Conservation (phyloP, 768 basidiomycete species). For the Mycena amicta region DNA sequence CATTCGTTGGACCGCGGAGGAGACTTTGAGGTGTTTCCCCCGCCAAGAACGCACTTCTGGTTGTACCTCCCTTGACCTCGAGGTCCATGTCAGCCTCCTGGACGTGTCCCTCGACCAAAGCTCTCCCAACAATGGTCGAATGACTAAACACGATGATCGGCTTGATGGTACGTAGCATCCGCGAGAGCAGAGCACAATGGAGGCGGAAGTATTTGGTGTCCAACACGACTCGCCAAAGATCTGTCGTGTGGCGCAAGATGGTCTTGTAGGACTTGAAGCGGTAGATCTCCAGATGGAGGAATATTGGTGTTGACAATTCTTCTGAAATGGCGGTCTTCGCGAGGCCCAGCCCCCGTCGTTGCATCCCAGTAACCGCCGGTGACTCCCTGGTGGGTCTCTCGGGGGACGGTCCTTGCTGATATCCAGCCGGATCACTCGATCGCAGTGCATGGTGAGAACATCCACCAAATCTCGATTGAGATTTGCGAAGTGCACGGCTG, state of each 20-base stretch:
- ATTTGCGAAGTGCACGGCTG: not conserved
- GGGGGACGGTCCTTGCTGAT: not conserved
- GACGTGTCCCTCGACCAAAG: not conserved
- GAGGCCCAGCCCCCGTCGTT: not conserved
- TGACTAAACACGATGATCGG: not conserved
- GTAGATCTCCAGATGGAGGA: too few species aligned
- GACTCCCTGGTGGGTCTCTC: not conserved
- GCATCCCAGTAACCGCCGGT: not conserved
- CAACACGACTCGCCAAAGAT: not conserved
- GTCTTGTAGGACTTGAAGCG: not conserved
- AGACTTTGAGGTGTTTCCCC: too few species aligned
- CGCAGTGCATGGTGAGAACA: not conserved
- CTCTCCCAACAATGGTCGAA: not conserved
- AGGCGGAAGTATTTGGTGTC: not conserved
- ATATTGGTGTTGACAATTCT: not conserved
- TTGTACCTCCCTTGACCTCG: not conserved
- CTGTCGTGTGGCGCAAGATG: not conserved
- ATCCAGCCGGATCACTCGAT: not conserved
- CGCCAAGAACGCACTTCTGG: not conserved
- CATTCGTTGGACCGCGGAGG: not conserved
- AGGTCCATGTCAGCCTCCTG: not conserved
- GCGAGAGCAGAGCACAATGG: not conserved
- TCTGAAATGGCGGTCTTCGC: not conserved
- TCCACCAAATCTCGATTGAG: not conserved
- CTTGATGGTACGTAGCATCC: not conserved